Percentiles rank a stretch among this genome's conserved stretches.
Evolutionary conservation across 257 asterid genomes (phyloP).

Genomic region (Solanum pinnatisectum): DNA sequence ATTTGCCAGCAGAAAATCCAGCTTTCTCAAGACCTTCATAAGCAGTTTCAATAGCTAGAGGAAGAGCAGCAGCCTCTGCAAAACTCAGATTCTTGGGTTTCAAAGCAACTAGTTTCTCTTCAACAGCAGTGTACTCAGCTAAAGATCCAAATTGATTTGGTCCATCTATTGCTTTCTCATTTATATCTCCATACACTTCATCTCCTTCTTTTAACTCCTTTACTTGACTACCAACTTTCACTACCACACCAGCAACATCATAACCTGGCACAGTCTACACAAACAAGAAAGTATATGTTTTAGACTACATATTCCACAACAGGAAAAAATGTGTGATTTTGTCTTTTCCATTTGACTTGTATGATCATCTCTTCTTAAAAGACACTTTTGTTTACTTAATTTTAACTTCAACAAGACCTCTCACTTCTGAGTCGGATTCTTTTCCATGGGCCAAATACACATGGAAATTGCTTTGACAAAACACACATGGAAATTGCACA

Average conservation of each 20-base stretch:
- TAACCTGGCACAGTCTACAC: constrained; percentile 82
- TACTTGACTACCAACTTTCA: constrained; percentile 79
- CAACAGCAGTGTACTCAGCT: constrained; percentile 81
- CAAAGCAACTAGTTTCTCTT: constrained; percentile 73
- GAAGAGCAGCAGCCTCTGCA: constrained; percentile 70
- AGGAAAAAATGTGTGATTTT: background rate
- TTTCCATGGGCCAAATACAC: background rate
- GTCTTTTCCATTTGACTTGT: background rate
- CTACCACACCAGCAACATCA: constrained; percentile 88
- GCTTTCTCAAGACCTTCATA: constrained; percentile 76
- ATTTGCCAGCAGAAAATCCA: constrained; percentile 64
- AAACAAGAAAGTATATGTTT: background rate
- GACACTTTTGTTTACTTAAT: background rate
- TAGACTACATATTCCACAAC: background rate
- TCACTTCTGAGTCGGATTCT: background rate
- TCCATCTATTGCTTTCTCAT: constrained; percentile 71
- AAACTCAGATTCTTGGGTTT: constrained; percentile 74
- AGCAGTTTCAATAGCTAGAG: constrained; percentile 85
- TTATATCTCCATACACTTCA: constrained; percentile 73
- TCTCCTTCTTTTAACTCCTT: constrained; percentile 77
- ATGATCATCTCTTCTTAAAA: background rate
- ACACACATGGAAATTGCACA: no score
- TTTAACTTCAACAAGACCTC: background rate
- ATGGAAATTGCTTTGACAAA: no score
- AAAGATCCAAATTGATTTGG: constrained; percentile 74